phyloP scores from a whole-genome alignment of 805 yeast genomes.

The Ogataea parapolymorpha region DNA sequence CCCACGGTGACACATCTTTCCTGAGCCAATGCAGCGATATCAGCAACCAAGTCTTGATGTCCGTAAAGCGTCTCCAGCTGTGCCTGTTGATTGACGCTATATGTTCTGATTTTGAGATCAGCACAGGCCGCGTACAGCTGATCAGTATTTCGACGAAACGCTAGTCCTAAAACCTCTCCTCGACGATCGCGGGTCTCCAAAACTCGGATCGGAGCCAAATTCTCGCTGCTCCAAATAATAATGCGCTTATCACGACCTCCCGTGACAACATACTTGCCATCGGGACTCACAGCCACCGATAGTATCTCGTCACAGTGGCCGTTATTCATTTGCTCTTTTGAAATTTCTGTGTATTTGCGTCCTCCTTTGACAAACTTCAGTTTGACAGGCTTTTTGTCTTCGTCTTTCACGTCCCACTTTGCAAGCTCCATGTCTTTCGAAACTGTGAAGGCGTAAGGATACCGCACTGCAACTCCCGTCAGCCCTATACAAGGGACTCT shows the following conservation, averaged over 20 bases:
- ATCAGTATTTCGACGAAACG: slow-evolving; percentile 77
- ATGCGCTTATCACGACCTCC: slow-evolving; percentile 85
- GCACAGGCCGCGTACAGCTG: slow-evolving; percentile 91
- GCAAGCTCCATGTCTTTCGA: slow-evolving; percentile 78
- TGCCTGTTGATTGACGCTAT: slow-evolving; percentile 77
- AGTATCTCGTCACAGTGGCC: slow-evolving; percentile 78
- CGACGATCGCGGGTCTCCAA: slow-evolving; percentile 70
- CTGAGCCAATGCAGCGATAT: slow-evolving; percentile 72
- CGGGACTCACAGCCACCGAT: slow-evolving; percentile 79
- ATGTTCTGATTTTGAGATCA: slow-evolving; percentile 86
- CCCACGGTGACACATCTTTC: slow-evolving; percentile 97
- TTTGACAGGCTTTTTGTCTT: slow-evolving; percentile 58
- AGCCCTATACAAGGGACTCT: slow-evolving; percentile 61
- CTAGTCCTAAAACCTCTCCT: slow-evolving; percentile 67
- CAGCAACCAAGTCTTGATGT: slow-evolving; percentile 87
- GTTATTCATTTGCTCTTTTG: slow-evolving; percentile 50
- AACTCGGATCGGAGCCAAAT: slow-evolving; percentile 69
- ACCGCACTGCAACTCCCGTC: slow-evolving; percentile 52
- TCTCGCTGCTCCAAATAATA: slow-evolving; percentile 82
- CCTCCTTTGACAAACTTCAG: slow-evolving; percentile 68
- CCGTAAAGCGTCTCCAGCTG: slow-evolving; percentile 92
- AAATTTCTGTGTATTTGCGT: slow-evolving; percentile 38
- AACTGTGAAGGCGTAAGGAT: slow-evolving; percentile 69
- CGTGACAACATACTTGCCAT: slow-evolving; percentile 84
- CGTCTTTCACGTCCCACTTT: slow-evolving; percentile 69